Evolutionary conservation across 2,329 filamentous ascomycete species (phyloP).

Genomic region (Lachnellula arida): DNA sequence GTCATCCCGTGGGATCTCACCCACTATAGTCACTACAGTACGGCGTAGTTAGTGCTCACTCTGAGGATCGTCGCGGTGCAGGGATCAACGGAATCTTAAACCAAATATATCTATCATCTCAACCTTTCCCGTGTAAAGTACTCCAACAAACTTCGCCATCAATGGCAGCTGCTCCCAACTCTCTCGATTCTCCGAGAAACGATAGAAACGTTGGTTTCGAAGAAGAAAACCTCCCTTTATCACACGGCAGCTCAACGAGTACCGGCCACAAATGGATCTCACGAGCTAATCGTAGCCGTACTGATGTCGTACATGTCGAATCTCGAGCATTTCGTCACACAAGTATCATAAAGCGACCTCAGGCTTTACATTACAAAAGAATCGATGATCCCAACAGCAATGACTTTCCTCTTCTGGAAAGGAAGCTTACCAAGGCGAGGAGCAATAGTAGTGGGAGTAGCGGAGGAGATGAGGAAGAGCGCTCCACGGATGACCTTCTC

Average conservation of each 20-base stretch:
- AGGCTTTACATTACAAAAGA: background rate
- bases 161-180: background rate
- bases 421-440: background rate
- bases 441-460: background rate
- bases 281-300: background rate
- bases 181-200: background rate
- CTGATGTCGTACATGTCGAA: background rate
- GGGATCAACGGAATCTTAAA: too few relatives aligned
- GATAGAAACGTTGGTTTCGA: background rate
- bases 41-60: too few relatives aligned
- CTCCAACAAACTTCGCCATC: background rate
- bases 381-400: background rate
- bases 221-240: background rate
- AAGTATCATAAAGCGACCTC: constrained; percentile 1
- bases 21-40: too few relatives aligned
- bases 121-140: too few relatives aligned
- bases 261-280: background rate
- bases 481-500: constrained; percentile 2
- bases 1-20: too few relatives aligned
- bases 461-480: background rate
- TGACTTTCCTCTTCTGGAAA: background rate
- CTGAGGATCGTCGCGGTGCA: too few relatives aligned
- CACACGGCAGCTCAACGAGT: background rate
- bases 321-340: background rate
- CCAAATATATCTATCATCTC: too few relatives aligned